Percentiles rank a stretch among this genome's conserved stretches.
These are phyloP conservation scores for Coemansia sp. DNA, from an alignment of 192 early-diverging fungal species.

Conservation along the genomic window DNA sequence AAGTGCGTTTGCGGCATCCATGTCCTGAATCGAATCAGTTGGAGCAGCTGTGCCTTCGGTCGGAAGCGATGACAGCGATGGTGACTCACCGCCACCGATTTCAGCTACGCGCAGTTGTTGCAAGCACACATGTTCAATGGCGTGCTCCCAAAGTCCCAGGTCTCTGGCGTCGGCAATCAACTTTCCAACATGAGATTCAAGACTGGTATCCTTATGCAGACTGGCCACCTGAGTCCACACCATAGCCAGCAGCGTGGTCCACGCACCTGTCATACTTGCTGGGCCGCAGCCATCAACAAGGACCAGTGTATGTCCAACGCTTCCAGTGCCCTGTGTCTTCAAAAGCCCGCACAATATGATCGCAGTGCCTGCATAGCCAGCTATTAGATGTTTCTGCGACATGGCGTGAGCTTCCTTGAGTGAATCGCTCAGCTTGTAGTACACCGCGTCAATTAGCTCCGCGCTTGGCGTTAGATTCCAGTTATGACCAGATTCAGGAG, in stretches of 20 bases:
- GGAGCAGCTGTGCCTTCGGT: background rate
- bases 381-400: background rate
- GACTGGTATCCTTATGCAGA: background rate
- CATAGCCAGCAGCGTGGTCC: conserved; percentile 31
- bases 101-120: conserved; percentile 6
- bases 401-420: conserved; percentile 11
- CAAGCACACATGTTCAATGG: conserved; percentile 27
- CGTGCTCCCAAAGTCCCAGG: conserved; percentile 23
- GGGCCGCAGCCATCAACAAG: conserved; percentile 10
- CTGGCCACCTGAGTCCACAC: conserved; percentile 21
- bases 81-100: background rate
- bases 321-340: background rate
- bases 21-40: background rate
- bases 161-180: conserved; percentile 12
- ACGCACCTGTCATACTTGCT: conserved; percentile 9
- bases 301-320: conserved; percentile 18
- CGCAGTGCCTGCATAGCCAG: conserved; percentile 20
- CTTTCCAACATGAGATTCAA: conserved; percentile 9
- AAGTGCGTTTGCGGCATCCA: background rate
- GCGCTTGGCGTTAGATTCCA: background rate
- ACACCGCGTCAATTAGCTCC: conserved; percentile 17
- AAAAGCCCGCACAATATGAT: conserved; percentile 28
- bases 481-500: background rate
- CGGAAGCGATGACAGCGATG: background rate
- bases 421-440: conserved; percentile 24